Conservation (phyloP, 2,329 filamentous ascomycete species). For the Aschersonia sp. region DNA sequence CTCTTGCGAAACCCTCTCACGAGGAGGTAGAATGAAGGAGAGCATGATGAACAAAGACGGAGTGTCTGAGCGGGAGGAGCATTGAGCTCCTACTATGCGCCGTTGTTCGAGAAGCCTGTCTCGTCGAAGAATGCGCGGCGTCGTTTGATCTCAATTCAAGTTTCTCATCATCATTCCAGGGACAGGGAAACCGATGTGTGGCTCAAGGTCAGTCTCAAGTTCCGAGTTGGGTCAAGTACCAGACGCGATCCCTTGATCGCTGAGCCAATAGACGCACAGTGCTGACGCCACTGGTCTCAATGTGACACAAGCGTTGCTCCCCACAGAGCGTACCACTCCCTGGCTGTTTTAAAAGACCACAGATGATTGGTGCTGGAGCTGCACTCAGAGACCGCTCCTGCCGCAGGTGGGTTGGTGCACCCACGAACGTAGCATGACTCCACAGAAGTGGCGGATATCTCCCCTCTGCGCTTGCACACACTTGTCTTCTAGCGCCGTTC, state of each 20-base stretch:
- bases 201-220: not conserved
- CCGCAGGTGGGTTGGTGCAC: not conserved
- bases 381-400: not conserved
- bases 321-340: not conserved
- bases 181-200: not conserved
- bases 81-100: too few relatives aligned
- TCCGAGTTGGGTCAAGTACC: not conserved
- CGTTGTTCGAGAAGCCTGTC: too few relatives aligned
- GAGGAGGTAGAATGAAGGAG: too few relatives aligned
- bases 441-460: not conserved
- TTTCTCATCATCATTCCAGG: not conserved
- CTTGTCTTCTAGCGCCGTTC: conserved; percentile 13
- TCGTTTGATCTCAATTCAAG: not conserved
- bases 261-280: not conserved
- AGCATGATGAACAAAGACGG: too few relatives aligned
- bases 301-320: not conserved
- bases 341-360: not conserved
- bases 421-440: not conserved
- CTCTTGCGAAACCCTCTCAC: too few relatives aligned
- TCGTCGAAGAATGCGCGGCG: too few relatives aligned
- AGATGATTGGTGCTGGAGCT: not conserved
- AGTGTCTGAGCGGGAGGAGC: too few relatives aligned
- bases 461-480: not conserved
- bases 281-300: conserved; percentile 1
- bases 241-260: not conserved